These are phyloP conservation scores for Bipolaris oryzae DNA, from an alignment of 2,329 filamentous ascomycete genomes.

Conservation along the genomic window DNA sequence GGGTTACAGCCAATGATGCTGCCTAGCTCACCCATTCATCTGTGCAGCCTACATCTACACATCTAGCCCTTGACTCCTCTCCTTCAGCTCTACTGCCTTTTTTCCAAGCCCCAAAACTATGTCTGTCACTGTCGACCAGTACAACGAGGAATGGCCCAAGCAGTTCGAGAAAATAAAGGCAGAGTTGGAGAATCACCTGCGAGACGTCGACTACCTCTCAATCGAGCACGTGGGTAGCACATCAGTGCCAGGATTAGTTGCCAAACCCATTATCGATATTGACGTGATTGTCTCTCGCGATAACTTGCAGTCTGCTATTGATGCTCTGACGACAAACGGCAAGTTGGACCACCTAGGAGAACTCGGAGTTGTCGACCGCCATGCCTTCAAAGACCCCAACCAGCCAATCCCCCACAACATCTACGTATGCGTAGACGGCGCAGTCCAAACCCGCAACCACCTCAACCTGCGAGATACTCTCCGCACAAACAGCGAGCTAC, in stretches of 20 bases:
- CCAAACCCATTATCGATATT: slow-evolving; percentile 49
- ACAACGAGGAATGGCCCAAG: slow-evolving; percentile 38
- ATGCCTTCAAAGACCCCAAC: slow-evolving; percentile 42
- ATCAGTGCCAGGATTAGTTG: slow-evolving; percentile 43
- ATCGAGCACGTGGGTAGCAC: slow-evolving; percentile 50
- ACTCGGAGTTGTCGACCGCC: slow-evolving; percentile 44
- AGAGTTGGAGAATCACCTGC: slow-evolving; percentile 23
- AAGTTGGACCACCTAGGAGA: slow-evolving; percentile 48
- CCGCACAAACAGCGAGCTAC: slow-evolving; percentile 33
- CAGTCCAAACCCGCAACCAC: slow-evolving; percentile 47
- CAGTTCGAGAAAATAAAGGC: slow-evolving; percentile 33
- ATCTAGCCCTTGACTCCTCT: background rate
- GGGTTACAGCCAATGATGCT: slow-evolving; percentile 7
- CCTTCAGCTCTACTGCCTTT: background rate
- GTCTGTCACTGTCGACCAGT: slow-evolving; percentile 33
- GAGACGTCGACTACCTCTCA: slow-evolving; percentile 19
- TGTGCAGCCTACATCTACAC: background rate
- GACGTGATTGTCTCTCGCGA: slow-evolving; percentile 40
- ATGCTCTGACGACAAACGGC: slow-evolving; percentile 38
- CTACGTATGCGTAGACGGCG: slow-evolving; percentile 47
- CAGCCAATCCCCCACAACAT: slow-evolving; percentile 40
- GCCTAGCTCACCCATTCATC: slow-evolving; percentile 13
- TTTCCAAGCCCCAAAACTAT: slow-evolving; percentile 12
- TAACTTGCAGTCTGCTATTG: slow-evolving; percentile 33
- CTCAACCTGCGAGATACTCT: slow-evolving; percentile 47